Conservation (phyloP, 2,329 filamentous ascomycete species). For the Grosmannia penicillata region DNA sequence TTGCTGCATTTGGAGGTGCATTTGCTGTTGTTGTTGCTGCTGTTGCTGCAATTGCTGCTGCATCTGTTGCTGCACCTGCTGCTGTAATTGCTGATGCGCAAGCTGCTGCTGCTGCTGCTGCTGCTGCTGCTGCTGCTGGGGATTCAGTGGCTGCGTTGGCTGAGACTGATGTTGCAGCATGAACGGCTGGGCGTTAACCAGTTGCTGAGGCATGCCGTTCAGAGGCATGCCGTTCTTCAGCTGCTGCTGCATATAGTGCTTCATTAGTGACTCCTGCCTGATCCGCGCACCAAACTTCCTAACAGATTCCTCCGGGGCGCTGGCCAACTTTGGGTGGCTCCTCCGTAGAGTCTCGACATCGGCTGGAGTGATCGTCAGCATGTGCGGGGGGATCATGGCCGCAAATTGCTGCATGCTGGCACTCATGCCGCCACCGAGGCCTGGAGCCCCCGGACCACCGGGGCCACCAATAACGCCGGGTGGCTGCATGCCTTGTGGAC, state of each 20-base stretch:
- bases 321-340: conserved; percentile 7
- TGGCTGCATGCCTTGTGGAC: conserved; percentile 5
- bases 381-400: conserved; percentile 2
- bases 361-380: conserved; percentile 5
- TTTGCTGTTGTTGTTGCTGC: conserved; percentile 9
- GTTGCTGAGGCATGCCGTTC: conserved; percentile 7
- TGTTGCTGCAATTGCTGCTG: conserved; percentile 5
- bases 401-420: conserved; percentile 4
- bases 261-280: conserved; percentile 8
- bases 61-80: conserved; percentile 6
- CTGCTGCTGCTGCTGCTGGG: conserved; percentile 7
- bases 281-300: conserved; percentile 3
- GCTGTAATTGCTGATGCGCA: conserved; percentile 22
- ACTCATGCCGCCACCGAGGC: no score
- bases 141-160: conserved; percentile 2
- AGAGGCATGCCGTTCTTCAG: background rate
- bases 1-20: conserved; percentile 11
- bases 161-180: conserved; percentile 3
- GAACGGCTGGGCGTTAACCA: conserved; percentile 4
- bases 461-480: background rate
- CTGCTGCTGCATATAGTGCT: conserved; percentile 7
- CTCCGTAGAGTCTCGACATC: conserved; percentile 8
- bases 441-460: background rate
- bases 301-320: conserved; percentile 6
- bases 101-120: conserved; percentile 16